These are phyloP conservation scores for Blepharisma japonicum DNA, from an alignment of 73 alveolate genomes.

Conservation along the genomic window DNA sequence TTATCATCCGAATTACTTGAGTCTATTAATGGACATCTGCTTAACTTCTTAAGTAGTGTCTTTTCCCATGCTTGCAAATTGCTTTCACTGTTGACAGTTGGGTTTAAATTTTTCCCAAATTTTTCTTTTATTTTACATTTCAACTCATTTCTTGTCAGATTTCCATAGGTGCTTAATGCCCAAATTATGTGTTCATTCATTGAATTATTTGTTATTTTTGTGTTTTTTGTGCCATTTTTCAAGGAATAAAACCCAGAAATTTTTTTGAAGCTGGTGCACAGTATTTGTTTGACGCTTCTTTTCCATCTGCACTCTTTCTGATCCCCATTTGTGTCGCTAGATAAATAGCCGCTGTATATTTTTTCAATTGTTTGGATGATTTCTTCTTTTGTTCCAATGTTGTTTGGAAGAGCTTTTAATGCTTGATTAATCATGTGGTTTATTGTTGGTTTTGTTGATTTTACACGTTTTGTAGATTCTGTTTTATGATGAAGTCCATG, in stretches of 20 bases:
- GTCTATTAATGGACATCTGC: background rate
- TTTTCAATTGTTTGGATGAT: slow-evolving; percentile 3
- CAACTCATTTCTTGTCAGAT: background rate
- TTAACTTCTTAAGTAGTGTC: slow-evolving; percentile 11
- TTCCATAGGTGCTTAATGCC: background rate
- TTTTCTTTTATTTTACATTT: background rate
- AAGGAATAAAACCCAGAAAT: background rate
- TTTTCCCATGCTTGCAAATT: background rate
- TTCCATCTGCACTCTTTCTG: slow-evolving; percentile 2
- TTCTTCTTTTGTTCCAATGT: slow-evolving; percentile 1
- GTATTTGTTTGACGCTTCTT: slow-evolving; percentile 17
- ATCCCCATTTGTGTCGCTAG: background rate
- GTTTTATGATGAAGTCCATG: background rate
- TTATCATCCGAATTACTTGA: background rate
- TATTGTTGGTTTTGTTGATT: slow-evolving; percentile 2
- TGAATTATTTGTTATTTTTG: background rate
- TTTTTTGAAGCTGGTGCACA: background rate
- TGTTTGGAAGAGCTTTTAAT: background rate
- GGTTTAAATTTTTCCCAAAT: background rate
- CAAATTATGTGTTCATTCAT: slow-evolving; percentile 3
- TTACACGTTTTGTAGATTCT: background rate
- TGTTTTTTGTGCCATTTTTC: background rate
- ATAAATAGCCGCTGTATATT: background rate
- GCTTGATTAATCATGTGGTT: background rate
- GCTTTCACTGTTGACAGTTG: background rate